Evolutionary conservation across 2,329 filamentous ascomycete genomes (phyloP).

Genomic region (Pyricularia grisea): DNA sequence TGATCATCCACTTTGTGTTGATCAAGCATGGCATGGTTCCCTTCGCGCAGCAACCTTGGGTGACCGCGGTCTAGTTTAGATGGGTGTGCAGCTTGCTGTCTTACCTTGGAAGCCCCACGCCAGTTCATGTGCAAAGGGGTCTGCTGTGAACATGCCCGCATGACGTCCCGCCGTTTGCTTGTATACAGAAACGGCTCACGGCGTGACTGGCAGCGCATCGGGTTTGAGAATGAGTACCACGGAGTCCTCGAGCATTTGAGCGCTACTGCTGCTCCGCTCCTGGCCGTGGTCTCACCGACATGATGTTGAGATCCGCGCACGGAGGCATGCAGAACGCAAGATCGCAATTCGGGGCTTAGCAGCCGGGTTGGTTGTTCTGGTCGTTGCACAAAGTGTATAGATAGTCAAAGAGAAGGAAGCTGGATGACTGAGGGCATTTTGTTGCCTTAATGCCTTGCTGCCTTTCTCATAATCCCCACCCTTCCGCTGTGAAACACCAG

Average conservation of each 20-base stretch:
- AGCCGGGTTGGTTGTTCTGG: neutral
- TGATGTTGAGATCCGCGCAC: conserved; percentile 1
- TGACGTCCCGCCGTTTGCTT: neutral
- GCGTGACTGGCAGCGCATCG: neutral
- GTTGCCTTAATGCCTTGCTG: neutral
- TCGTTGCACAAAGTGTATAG: neutral
- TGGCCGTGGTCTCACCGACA: conserved; percentile 1
- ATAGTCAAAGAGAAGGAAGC: neutral
- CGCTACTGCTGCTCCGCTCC: neutral
- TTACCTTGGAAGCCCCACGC: neutral
- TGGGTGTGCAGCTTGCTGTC: neutral
- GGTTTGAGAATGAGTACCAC: neutral
- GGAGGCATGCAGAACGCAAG: neutral
- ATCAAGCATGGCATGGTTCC: neutral
- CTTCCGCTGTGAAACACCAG: neutral
- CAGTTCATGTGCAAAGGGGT: neutral
- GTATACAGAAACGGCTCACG: neutral
- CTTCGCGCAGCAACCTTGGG: neutral
- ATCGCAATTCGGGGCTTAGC: neutral
- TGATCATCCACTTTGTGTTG: neutral
- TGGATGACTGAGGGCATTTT: neutral
- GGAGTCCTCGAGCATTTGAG: conserved; percentile 1
- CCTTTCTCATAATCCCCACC: neutral
- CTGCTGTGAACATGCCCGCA: neutral
- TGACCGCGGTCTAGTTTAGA: neutral